Conservation (phyloP, 495 filamentous ascomycete genomes). For the Aspergillus indologenus region DNA sequence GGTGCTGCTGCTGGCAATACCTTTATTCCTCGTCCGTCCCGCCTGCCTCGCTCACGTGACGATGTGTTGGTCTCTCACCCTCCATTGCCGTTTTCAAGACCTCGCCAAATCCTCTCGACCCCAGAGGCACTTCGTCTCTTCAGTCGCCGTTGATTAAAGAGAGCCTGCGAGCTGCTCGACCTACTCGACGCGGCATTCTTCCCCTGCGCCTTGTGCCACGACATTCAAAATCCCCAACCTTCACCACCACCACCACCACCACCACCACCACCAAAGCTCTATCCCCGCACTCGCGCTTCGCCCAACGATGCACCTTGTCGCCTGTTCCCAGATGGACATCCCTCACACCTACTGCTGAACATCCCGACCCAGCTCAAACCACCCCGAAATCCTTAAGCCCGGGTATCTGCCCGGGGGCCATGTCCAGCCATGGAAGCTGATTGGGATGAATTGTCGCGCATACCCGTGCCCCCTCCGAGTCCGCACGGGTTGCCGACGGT, state of each 20-base stretch:
- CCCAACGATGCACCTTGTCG: conserved; percentile 37
- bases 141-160: not conserved
- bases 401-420: conserved; percentile 17
- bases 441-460: conserved; percentile 64
- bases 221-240: not conserved
- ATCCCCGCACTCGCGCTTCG: conserved; percentile 42
- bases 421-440: conserved; percentile 44
- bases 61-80: conserved; percentile 13
- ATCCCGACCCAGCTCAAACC: not conserved
- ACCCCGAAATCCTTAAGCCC: not conserved
- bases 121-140: not conserved
- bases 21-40: not conserved
- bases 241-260: not conserved
- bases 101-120: not conserved
- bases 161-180: conserved; percentile 8
- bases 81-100: conserved; percentile 1
- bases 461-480: conserved; percentile 65
- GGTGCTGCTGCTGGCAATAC: too few relatives aligned
- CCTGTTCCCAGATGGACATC: conserved; percentile 32
- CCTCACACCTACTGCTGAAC: conserved; percentile 10
- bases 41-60: conserved; percentile 1
- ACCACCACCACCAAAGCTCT: conserved; percentile 1
- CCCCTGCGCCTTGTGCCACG: conserved; percentile 19
- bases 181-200: conserved; percentile 33
- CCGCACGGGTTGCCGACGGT: conserved; percentile 60